Evolutionary conservation across 169 alveolate species (phyloP), one percentile per base, ranked within the genome.

Genomic region (Eimeria acervulina): DNA sequence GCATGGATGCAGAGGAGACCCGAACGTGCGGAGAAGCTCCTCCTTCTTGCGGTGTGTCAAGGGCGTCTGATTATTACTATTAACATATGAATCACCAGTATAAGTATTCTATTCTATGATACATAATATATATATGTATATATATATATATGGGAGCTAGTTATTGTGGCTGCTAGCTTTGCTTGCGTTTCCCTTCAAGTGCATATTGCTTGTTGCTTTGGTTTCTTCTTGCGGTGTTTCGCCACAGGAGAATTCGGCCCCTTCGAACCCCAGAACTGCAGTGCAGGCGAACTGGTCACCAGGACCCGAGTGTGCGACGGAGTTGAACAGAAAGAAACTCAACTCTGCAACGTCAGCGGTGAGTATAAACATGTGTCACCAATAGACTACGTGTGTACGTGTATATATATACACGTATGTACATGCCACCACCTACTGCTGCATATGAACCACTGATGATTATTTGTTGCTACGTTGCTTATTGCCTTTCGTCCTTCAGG

Each of bases 21-120:
- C 59, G 95, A 13, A 13, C 84, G 12, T 91, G 95, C 90, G 90
- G 68, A 1, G 83, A 91, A 6, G n/a, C 51, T 19, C 33, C 47
- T 2, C 47, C 2, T 1, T 1, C 28, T 66, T 87, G 94, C 52
- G 66, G 81, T 61, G 19, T 26, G 42, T 26, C 0, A 12, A 47
- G 55, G 23, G 15, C 1, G 4, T 15, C 6, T 55, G 26, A 12
- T 10, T 55, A 55, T 10, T 55, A 55, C 66, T 17, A 55, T 55
- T 55, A 7, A 10, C n/a, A 12, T 47, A 4, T 47, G 55, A 47
- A 47, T 47, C n/a, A 47, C 55, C 4, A 12, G 15, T 13, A 52
- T 52, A 52, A 23, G 63, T 52, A 23, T 13, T 10, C 15, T 52
- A 15, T 10, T 52, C 1, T 52, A 52, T 52, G 12, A 47, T 47